Base-by-base conservation (phyloP, 2,329 filamentous ascomycete species). In the Zymoseptoria ardabiliae region DNA sequence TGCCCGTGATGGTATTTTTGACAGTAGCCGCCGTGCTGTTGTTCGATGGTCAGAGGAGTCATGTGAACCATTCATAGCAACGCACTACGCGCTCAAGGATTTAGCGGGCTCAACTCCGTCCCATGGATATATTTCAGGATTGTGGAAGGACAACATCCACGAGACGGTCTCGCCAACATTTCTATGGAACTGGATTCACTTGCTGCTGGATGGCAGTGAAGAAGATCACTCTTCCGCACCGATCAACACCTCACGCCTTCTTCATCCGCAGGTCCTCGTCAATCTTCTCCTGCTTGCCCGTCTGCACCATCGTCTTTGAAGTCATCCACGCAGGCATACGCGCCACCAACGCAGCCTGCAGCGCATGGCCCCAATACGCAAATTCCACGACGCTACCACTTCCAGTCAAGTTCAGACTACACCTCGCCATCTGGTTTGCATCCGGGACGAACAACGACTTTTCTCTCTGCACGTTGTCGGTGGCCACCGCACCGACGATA, bases 281-380 rank as follows among this genome's bases (percentile, higher is more conserved):
- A 13, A 53, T 41, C 45, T 58, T 61, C 50, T 61, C 59, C 54
- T 58, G 48, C 53, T 56, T 58, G 17, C 56, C 61, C 13, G 57
- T 58, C 4, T 57, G 25, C 3, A 63, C 59, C 45, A 63, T 48
- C 4, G 25, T 48, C 25, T 53, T 58, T 17, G 56, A 56, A 13
- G 51, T 30, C 13, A 65, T 10, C 60, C 57, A 60, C 45, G 59
- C 57, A 0, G 68, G 68, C 58, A 69, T 20, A 10, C 55, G 20
- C 19, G 52, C 35, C 22, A 69, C 54, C n/a, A 66, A 30, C 20
- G 35, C 54, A 28, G 63, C 63, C 54, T 69, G 65, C 21, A 70
- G 20, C 2, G 60, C 61, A 55, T 70, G 68, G 10, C 58, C 61
- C 66, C 66, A 70, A 59, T 66, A 69, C 1, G 61, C 65, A 56